phyloP scores from a whole-genome alignment of 2,329 filamentous ascomycete species.

The Fusarium albosuccineum region DNA sequence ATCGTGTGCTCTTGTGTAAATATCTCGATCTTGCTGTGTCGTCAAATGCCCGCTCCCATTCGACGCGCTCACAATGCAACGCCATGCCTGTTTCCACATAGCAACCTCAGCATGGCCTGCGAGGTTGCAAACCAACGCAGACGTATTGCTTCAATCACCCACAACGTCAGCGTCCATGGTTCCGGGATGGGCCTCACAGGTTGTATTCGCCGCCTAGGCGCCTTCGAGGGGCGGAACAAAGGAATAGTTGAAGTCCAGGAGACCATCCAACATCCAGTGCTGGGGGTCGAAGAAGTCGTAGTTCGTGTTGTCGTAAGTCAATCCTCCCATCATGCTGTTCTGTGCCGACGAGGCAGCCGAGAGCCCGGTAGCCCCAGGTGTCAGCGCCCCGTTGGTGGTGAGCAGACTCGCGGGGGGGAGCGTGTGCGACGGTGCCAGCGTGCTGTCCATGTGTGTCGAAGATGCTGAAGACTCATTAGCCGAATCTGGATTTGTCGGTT shows the following conservation, averaged over 20 bases:
- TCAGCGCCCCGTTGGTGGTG: constrained; percentile 64
- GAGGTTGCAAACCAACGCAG: too few species aligned
- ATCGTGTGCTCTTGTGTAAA: neutral
- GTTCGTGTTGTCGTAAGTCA: constrained; percentile 75
- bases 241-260: constrained; percentile 82
- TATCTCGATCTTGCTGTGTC: neutral
- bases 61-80: neutral
- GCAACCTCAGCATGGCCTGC: neutral
- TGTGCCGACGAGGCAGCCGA: constrained; percentile 55
- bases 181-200: constrained; percentile 7
- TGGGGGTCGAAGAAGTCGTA: constrained; percentile 94
- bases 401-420: constrained; percentile 61
- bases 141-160: too few species aligned
- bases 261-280: constrained; percentile 92
- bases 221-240: constrained; percentile 69
- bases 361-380: constrained; percentile 63
- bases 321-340: constrained; percentile 62
- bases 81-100: neutral
- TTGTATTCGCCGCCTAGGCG: constrained; percentile 50
- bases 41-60: neutral
- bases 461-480: constrained; percentile 79
- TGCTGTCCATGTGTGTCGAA: constrained; percentile 73
- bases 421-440: constrained; percentile 61
- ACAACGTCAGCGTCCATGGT: neutral
- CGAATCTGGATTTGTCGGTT: constrained; percentile 87